A percentile compares a stretch with the other conserved stretches of the same genome.
phyloP scores from a whole-genome alignment of 768 basidiomycete genomes.

The Solioccasus polychromus region DNA sequence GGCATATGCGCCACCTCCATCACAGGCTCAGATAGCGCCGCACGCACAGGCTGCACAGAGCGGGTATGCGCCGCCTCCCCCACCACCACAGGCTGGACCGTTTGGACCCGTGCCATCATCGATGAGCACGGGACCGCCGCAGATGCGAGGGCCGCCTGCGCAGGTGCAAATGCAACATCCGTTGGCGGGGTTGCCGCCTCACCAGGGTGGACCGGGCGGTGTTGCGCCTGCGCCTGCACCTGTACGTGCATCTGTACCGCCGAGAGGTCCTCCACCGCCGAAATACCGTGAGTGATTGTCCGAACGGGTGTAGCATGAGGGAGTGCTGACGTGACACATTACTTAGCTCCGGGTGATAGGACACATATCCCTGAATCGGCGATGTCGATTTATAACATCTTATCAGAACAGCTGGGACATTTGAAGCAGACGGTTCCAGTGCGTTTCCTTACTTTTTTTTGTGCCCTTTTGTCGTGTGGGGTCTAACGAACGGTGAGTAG shows the following conservation, averaged over 20 bases:
- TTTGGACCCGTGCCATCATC: conserved; percentile 31
- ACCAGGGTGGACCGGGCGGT: conserved; percentile 26
- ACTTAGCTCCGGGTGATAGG: conserved; percentile 81
- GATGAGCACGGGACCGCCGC: conserved; percentile 28
- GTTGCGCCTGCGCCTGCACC: conserved; percentile 12
- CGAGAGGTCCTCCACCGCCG: conserved; percentile 41
- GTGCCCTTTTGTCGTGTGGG: too few species aligned
- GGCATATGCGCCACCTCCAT: conserved; percentile 30
- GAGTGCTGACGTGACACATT: not conserved
- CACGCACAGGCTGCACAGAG: conserved; percentile 22
- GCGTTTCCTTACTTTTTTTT: conserved; percentile 36
- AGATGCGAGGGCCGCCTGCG: conserved; percentile 23
- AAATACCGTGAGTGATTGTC: conserved; percentile 58
- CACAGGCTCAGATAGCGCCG: conserved; percentile 13
- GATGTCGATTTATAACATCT: conserved; percentile 61
- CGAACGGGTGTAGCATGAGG: not conserved
- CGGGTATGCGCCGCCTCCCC: conserved; percentile 20
- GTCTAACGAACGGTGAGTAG: too few species aligned
- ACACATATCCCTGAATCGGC: conserved; percentile 81
- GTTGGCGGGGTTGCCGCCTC: conserved; percentile 22
- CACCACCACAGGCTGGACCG: conserved; percentile 15
- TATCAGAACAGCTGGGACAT: conserved; percentile 59
- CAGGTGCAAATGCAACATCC: conserved; percentile 32
- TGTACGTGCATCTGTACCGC: conserved; percentile 31
- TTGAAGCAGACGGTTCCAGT: conserved; percentile 78